phyloP scores from a whole-genome alignment of 1,284 basidiomycete genomes.

The Gymnopus androsaceus region DNA sequence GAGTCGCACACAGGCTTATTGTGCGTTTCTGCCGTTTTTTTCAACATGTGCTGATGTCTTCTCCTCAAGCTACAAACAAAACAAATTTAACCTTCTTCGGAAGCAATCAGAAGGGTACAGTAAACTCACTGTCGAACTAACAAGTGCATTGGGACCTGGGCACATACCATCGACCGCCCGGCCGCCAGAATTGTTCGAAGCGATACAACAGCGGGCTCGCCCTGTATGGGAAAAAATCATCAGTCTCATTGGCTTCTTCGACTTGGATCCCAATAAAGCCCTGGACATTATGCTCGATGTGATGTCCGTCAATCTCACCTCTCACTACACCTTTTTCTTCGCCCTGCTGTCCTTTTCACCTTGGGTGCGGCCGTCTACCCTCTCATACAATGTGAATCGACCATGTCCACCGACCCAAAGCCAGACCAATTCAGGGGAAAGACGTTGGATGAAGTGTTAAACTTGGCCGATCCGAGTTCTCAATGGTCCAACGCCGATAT shows the following conservation, averaged over 20 bases:
- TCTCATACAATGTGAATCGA: conserved; percentile 32
- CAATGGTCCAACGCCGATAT: conserved; percentile 17
- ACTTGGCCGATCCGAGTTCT: conserved; percentile 45
- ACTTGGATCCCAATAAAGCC: conserved; percentile 92
- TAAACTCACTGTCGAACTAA: conserved; percentile 85
- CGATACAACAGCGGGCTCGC: conserved; percentile 65
- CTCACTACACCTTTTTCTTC: conserved; percentile 92
- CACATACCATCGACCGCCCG: conserved; percentile 62
- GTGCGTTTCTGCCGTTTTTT: conserved; percentile 46
- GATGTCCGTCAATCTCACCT: conserved; percentile 78
- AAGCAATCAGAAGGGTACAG: conserved; percentile 98
- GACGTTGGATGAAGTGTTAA: conserved; percentile 65
- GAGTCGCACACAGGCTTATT: conserved; percentile 77
- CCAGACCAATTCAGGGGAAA: conserved; percentile 55
- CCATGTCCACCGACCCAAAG: conserved; percentile 40
- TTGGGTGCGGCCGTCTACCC: conserved; percentile 58
- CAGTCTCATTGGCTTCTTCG: conserved; percentile 92
- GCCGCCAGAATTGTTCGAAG: conserved; percentile 58
- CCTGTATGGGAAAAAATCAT: conserved; percentile 87
- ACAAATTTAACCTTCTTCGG: conserved; percentile 96
- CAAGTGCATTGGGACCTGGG: conserved; percentile 75
- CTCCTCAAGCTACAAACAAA: conserved; percentile 85
- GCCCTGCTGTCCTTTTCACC: conserved; percentile 83
- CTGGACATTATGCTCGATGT: conserved; percentile 94
- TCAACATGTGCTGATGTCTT: background rate